Conservation (phyloP, 2,329 filamentous ascomycete genomes). For the Sclerotiophoma versabilis region DNA sequence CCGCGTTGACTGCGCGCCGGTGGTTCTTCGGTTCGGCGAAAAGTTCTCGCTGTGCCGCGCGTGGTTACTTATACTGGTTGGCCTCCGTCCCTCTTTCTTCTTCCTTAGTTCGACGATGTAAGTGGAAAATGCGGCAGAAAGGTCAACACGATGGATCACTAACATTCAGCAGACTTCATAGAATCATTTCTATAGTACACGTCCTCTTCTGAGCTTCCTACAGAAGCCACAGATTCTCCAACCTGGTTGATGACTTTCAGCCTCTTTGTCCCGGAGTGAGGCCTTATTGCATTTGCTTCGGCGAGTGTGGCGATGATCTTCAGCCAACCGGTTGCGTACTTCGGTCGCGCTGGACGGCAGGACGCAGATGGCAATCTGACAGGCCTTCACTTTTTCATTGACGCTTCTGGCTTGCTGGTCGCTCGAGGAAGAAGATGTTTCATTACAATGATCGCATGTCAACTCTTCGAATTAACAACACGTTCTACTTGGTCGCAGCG, state of each 20-base stretch:
- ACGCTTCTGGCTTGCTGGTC: constrained; percentile 40
- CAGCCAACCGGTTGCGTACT: constrained; percentile 75
- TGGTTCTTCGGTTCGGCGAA: background rate
- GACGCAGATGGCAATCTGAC: constrained; percentile 87
- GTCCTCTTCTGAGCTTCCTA: constrained; percentile 90
- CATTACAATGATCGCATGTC: too few relatives aligned
- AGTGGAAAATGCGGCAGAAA: too few relatives aligned
- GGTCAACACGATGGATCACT: too few relatives aligned
- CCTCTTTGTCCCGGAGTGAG: constrained; percentile 92
- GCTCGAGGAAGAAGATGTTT: constrained; percentile 39
- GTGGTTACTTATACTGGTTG: background rate
- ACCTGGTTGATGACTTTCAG: constrained; percentile 90
- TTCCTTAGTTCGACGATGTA: constrained; percentile 14
- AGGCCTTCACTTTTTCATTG: constrained; percentile 59
- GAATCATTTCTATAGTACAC: constrained; percentile 88
- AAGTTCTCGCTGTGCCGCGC: background rate
- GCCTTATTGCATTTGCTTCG: constrained; percentile 70
- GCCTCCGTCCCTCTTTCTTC: background rate
- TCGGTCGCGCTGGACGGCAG: constrained; percentile 80
- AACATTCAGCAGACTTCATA: constrained; percentile 28
- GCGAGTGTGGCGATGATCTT: constrained; percentile 97
- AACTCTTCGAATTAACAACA: too few relatives aligned
- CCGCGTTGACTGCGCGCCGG: background rate
- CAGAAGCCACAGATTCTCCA: constrained; percentile 87
- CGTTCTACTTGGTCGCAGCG: too few relatives aligned